Percentiles rank a stretch among this genome's conserved stretches.
These are phyloP conservation scores for Suillus clintonianus DNA, from an alignment of 768 basidiomycete genomes.

Conservation along the genomic window DNA sequence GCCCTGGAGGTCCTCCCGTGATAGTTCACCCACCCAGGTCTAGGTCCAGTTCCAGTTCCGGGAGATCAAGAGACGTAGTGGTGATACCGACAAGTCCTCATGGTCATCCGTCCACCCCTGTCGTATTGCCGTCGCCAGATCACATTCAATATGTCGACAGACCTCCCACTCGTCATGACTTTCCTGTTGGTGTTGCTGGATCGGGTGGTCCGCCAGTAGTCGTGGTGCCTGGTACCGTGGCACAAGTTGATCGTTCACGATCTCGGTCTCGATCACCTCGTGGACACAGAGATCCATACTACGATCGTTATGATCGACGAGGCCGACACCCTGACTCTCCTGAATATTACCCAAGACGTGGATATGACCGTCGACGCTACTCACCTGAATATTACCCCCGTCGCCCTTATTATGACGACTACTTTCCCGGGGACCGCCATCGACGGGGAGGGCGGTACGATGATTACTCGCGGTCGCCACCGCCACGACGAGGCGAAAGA, in stretches of 20 bases:
- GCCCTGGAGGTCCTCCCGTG: no score
- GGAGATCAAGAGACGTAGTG: slow-evolving; percentile 5
- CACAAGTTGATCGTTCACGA: slow-evolving; percentile 9
- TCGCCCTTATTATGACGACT: neutral
- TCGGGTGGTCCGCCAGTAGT: slow-evolving; percentile 12
- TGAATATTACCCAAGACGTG: neutral
- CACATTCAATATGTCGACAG: slow-evolving; percentile 8
- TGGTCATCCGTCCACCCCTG: slow-evolving; percentile 25
- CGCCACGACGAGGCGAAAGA: neutral
- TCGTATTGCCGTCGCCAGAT: slow-evolving; percentile 18
- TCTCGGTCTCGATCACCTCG: slow-evolving; percentile 22
- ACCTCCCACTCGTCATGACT: slow-evolving; percentile 29
- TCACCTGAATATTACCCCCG: slow-evolving; percentile 15
- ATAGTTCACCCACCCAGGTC: no score
- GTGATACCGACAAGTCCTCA: slow-evolving; percentile 15
- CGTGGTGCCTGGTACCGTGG: slow-evolving; percentile 5
- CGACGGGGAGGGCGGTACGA: neutral
- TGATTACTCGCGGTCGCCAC: neutral
- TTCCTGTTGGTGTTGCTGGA: slow-evolving; percentile 12
- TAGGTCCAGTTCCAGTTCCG: neutral
- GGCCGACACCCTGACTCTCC: slow-evolving; percentile 9
- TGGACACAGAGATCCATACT: slow-evolving; percentile 6
- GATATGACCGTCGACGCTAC: slow-evolving; percentile 9
- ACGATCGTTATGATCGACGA: slow-evolving; percentile 6
- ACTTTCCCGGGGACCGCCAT: slow-evolving; percentile 13